These are phyloP conservation scores for Funneliformis geosporum DNA, from an alignment of 192 early-diverging fungal species.

Conservation along the genomic window DNA sequence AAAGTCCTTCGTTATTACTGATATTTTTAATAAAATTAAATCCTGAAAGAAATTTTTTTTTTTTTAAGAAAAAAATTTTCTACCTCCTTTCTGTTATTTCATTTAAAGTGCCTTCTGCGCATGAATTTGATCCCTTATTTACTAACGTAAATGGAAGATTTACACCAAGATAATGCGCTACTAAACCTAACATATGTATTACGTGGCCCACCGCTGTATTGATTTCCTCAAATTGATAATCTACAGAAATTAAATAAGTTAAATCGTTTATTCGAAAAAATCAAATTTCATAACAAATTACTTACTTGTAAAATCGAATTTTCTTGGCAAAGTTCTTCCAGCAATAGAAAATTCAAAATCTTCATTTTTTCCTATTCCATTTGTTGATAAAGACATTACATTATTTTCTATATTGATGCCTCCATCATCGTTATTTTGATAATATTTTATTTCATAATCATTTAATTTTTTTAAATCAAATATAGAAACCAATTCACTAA, in stretches of 20 bases:
- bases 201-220: constrained; percentile 58
- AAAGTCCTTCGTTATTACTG: constrained; percentile 11
- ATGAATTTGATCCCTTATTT: constrained; percentile 11
- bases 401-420: constrained; percentile 33
- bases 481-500: constrained; percentile 49
- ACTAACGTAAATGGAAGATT: constrained; percentile 46
- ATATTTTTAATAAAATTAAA: constrained; percentile 36
- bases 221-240: constrained; percentile 47
- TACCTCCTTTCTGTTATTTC: constrained; percentile 19
- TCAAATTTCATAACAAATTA: background rate
- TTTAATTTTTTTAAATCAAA: constrained; percentile 51
- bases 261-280: background rate
- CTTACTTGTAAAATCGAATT: constrained; percentile 45
- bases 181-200: constrained; percentile 50
- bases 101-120: constrained; percentile 12
- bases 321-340: constrained; percentile 41
- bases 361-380: constrained; percentile 29
- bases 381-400: constrained; percentile 20
- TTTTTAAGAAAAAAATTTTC: constrained; percentile 28
- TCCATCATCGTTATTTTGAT: constrained; percentile 5
- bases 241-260: constrained; percentile 25
- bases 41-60: constrained; percentile 17
- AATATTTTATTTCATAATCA: background rate
- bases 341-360: constrained; percentile 41
- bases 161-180: constrained; percentile 55